Evolutionary conservation across 148 eudicot genomes (phyloP), one percentile per base, ranked within the genome.

Genomic region (Rhododendron williamsianum): DNA sequence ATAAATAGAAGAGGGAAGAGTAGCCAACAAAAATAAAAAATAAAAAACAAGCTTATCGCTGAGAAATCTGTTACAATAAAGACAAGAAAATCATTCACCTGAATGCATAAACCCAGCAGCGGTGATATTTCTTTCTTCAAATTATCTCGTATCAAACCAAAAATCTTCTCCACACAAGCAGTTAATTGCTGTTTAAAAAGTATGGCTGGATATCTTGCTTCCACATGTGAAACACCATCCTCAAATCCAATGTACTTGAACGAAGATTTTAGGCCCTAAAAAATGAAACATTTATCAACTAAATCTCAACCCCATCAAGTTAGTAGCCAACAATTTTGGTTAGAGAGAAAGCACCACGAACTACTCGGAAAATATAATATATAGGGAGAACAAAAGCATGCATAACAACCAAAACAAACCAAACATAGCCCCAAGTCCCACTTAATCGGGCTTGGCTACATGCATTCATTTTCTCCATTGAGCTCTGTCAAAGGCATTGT

Each of bases 91-190:
- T 23, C 60, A 78, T 46, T 84, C 78, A 94, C 99, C 96, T 97
- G 99, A 91, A 97, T 97, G 91, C 99, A 95, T 79, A 81, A 90
- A 51, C 90, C 89, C 90, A 97, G 87, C 81, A 97, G 87, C 19
- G 98, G 99, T 81, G 96, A 86, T 87, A 97, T 94, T 93, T 97
- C 98, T 85, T 97, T 97, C 94, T 97, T 97, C 95, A 97, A 78
- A 91, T 97, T 95, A 89, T 97, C 99, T 80, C 99, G 98, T 85
- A 95, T 94, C 89, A 94, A 87, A 63, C 99, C 99, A 90, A 97
- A 97, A 49, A 97, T 93, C 91, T 97, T 97, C 90, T 97, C 99
- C 82, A 97, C 98, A 51, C 94, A 93, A 77, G 99, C 98, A 54
- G 99, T 97, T 81, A 97, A 89, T 84, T 97, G 99, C 86, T 97